These are phyloP conservation scores for Rhododendron kiyosumense DNA, from an alignment of 148 eudicot species.

Conservation along the genomic window DNA sequence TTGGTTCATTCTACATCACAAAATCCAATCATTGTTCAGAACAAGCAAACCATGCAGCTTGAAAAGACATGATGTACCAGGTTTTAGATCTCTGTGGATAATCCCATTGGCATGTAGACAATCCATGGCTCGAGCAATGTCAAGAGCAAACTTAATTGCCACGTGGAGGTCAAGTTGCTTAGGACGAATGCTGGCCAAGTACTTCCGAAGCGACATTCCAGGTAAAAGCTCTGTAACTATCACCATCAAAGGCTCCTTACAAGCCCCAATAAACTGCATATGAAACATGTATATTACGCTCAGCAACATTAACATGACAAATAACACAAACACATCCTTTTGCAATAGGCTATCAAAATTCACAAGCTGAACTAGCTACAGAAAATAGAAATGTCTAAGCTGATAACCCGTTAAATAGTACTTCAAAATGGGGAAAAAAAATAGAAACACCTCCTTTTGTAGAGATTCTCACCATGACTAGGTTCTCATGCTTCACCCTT, in stretches of 20 bases:
- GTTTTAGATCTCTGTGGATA: constrained; percentile 94
- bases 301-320: constrained; percentile 1
- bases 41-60: constrained; percentile 16
- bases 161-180: constrained; percentile 55
- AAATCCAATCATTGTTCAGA: background rate
- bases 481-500: constrained; percentile 80
- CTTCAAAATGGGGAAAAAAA: background rate
- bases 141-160: constrained; percentile 74
- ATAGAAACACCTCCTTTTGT: background rate
- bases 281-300: background rate
- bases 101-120: constrained; percentile 96
- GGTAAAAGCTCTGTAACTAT: constrained; percentile 87
- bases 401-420: background rate
- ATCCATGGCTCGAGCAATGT: constrained; percentile 84
- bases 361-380: background rate
- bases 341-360: background rate
- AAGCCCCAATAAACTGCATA: constrained; percentile 96
- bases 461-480: constrained; percentile 59
- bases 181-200: constrained; percentile 71
- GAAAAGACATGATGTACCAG: constrained; percentile 52
- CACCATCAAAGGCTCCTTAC: constrained; percentile 97
- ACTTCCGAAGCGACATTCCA: constrained; percentile 82
- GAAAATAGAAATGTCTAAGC: background rate
- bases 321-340: background rate
- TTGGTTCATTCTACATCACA: constrained; percentile 5